A percentile compares a stretch with the other conserved stretches of the same genome.
Evolutionary conservation across 306 rosid species (phyloP).

Genomic region (Citrullus colocynthis): DNA sequence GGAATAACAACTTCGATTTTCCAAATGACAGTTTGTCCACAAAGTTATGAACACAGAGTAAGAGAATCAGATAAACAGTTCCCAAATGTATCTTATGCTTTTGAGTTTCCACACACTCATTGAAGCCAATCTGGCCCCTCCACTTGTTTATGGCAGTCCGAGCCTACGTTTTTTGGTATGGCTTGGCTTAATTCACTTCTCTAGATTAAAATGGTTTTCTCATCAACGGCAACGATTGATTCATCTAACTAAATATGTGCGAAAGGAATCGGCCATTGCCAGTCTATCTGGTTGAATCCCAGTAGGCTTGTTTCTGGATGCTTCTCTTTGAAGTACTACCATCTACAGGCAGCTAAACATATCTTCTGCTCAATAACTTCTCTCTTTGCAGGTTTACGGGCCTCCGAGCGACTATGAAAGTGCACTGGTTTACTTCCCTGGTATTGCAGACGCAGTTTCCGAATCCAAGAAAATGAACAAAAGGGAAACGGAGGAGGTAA

Average conservation of each 20-base stretch:
- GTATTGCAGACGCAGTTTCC: constrained; percentile 57
- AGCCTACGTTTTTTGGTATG: no score
- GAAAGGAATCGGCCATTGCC: background rate
- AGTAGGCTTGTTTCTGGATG: background rate
- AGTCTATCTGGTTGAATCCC: background rate
- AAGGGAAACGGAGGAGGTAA: constrained; percentile 25
- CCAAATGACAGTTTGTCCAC: background rate
- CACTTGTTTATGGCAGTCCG: no score
- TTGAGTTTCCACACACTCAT: background rate
- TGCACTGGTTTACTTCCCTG: constrained; percentile 61
- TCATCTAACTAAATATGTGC: background rate
- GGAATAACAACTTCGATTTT: background rate
- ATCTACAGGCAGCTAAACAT: background rate
- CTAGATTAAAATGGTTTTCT: background rate
- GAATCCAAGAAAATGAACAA: constrained; percentile 17
- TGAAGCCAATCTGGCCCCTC: background rate
- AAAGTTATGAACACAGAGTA: background rate
- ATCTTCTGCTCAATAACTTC: background rate
- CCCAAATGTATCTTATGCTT: background rate
- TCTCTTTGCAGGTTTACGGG: constrained; percentile 45
- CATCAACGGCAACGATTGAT: background rate
- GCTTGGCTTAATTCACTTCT: background rate
- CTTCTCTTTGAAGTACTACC: background rate
- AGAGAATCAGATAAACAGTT: background rate
- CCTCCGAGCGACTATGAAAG: constrained; percentile 43